Evolutionary conservation across 768 basidiomycete species (phyloP).

Genomic region (Boletus rubroflammeus): DNA sequence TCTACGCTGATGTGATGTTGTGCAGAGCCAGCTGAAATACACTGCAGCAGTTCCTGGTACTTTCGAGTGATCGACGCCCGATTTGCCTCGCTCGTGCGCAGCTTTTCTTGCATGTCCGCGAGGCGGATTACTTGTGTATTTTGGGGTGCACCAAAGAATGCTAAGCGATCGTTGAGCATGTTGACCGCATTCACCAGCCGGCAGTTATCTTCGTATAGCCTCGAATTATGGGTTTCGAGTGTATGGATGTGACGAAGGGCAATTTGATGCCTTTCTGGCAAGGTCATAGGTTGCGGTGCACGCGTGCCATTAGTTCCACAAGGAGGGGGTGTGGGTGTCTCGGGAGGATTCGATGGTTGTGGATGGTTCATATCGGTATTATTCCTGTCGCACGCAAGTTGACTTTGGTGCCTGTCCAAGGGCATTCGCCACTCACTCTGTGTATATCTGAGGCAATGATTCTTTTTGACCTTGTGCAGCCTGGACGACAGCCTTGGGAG

Average conservation of each 20-base stretch:
- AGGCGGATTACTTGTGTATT: slow-evolving; percentile 17
- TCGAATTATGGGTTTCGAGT: slow-evolving; percentile 29
- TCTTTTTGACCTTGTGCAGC: slow-evolving; percentile 12
- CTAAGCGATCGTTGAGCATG: slow-evolving; percentile 30
- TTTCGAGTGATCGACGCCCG: slow-evolving; percentile 16
- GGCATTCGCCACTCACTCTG: slow-evolving; percentile 10
- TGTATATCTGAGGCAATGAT: neutral
- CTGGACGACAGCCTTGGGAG: slow-evolving; percentile 4
- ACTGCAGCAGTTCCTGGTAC: slow-evolving; percentile 24
- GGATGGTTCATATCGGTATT: neutral
- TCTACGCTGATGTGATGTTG: slow-evolving; percentile 19
- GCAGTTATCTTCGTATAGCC: slow-evolving; percentile 39
- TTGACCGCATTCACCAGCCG: slow-evolving; percentile 28
- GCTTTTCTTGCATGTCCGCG: slow-evolving; percentile 24
- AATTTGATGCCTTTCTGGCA: slow-evolving; percentile 24
- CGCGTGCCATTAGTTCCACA: slow-evolving; percentile 34
- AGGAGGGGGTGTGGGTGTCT: slow-evolving; percentile 5
- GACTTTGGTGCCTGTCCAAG: neutral
- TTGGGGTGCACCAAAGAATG: slow-evolving; percentile 16
- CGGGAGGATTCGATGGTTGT: neutral
- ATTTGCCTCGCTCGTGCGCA: slow-evolving; percentile 22
- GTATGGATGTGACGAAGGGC: slow-evolving; percentile 32
- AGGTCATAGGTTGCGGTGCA: slow-evolving; percentile 41
- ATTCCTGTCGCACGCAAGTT: slow-evolving; percentile 3
- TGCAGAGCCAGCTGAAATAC: slow-evolving; percentile 7